Evolutionary conservation across 148 eudicot genomes (phyloP).

Genomic region (Spergularia marina): DNA sequence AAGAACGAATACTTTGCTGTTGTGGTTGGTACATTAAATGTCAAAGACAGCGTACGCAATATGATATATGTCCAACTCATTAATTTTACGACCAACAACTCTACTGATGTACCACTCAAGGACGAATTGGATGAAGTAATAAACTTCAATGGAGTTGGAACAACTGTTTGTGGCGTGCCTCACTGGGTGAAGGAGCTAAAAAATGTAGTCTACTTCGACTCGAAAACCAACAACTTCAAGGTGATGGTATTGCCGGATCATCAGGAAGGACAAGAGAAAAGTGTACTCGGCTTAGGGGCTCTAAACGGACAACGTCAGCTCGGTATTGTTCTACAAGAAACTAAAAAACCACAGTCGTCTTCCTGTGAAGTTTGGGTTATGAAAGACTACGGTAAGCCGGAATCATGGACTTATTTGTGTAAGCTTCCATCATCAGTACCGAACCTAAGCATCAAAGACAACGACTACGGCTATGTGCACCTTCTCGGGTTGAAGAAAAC

Average conservation of each 20-base stretch:
- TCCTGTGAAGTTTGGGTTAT: not conserved
- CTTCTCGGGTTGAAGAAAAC: not conserved
- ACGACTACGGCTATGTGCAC: not conserved
- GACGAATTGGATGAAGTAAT: no score
- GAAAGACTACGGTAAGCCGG: not conserved
- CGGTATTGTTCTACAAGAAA: not conserved
- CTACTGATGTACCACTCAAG: not conserved
- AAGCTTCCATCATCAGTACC: not conserved
- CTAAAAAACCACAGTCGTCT: not conserved
- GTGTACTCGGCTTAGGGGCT: not conserved
- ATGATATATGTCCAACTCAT: not conserved
- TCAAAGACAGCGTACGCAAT: no score
- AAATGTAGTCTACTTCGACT: not conserved
- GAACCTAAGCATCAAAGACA: no score
- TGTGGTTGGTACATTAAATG: not conserved
- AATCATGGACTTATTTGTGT: not conserved
- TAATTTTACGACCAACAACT: not conserved
- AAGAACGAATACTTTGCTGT: not conserved
- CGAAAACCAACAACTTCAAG: not conserved
- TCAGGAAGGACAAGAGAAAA: not conserved
- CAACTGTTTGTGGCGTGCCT: conserved; percentile 3
- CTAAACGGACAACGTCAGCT: conserved; percentile 3
- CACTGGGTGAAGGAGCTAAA: not conserved
- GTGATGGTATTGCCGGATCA: not conserved
- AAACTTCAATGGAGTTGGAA: not conserved